Evolutionary conservation across 2,329 filamentous ascomycete species (phyloP), one percentile per base, ranked within the genome.

Genomic region (Pseudogymnoascus sp.): DNA sequence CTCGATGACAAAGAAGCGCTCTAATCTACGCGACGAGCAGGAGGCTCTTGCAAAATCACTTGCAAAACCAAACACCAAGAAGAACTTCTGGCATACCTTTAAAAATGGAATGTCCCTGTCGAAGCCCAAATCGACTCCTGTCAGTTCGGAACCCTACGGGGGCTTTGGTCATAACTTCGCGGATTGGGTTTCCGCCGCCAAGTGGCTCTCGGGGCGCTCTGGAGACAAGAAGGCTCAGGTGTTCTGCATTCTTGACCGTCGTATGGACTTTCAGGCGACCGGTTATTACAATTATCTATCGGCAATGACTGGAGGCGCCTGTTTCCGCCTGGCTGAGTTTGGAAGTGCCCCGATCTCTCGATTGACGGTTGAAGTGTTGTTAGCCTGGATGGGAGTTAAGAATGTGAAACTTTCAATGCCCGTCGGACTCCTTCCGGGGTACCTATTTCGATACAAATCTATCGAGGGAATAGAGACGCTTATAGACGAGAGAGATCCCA

Each of bases 141-240:
- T n/a, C 14, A 12, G 12, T 33, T 25, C n/a, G 6, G 43, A 6
- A 18, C 60, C 65, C 1, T 77, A 73, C 57, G 74, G 71, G 1
- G 69, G 71, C 0, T 66, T 62, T 9, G 76, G 74, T 0, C 63
- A 66, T 1, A 60, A 66, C 2, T 81, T 81, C 58, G 63, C 68
- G 2, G 78, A 81, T 66, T 82, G 78, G 79, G 70, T 74, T 0
- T 71, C 71, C 0, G 75, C 71, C 1, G 70, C 72, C 20, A 70
- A 67, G 3, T 70, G 70, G 0, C 66, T 81, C 6, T 50, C 43
- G 25, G 15, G 15, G 43, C 65, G 67, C 28, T 47, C 62, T 6
- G 72, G 74, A 6, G 66, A 68, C 14, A 77, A 76, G 66, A 72
- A 71, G 61, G 76, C 74, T 0, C 75, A 77, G 47, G 75, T 80